Conservation (phyloP, 2,329 filamentous ascomycete species). For the Emergomyces africanus region DNA sequence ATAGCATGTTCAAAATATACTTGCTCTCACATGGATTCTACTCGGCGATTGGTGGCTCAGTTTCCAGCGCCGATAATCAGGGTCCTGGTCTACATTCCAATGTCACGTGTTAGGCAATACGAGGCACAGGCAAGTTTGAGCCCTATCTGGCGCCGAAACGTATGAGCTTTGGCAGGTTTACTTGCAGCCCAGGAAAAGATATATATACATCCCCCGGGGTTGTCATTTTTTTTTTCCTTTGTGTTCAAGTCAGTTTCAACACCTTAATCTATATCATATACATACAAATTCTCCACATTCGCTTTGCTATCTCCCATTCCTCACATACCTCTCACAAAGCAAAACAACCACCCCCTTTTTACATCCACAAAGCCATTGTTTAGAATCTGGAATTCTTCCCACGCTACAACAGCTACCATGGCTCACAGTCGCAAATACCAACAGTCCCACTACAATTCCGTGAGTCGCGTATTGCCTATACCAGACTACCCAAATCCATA, state of each 20-base stretch:
- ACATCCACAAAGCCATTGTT: neutral
- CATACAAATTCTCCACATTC: neutral
- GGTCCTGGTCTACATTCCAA: neutral
- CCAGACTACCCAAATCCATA: neutral
- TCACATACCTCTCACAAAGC: neutral
- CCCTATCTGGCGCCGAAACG: neutral
- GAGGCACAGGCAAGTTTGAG: no score
- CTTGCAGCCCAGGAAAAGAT: neutral
- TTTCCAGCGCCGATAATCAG: neutral
- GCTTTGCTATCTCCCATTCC: neutral
- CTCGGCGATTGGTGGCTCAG: neutral
- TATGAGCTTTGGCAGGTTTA: neutral
- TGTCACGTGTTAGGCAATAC: slow-evolving; percentile 2
- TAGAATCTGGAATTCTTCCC: neutral
- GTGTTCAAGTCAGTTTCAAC: slow-evolving; percentile 1
- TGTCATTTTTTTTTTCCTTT: neutral
- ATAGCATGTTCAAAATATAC: neutral
- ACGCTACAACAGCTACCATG: neutral
- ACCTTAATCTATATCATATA: slow-evolving; percentile 1
- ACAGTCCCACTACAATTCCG: neutral
- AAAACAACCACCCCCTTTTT: neutral
- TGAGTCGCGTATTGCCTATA: slow-evolving; percentile 2
- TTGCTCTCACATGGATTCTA: neutral
- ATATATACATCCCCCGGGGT: neutral
- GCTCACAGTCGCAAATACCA: neutral